Base-by-base conservation (phyloP, 2,329 filamentous ascomycete genomes). In the Phoma sp. region DNA sequence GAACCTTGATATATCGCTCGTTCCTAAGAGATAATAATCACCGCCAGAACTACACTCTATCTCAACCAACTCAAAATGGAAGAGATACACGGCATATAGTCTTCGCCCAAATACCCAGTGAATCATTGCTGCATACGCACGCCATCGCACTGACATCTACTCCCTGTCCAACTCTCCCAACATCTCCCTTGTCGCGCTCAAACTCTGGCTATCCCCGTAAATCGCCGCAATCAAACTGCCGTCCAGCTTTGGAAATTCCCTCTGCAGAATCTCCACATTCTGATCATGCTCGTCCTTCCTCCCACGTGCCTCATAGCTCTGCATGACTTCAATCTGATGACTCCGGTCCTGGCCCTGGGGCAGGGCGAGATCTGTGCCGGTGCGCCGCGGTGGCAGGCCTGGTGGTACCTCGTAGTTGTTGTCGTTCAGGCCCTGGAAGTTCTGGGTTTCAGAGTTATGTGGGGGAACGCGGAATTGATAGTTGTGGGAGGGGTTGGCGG, bases 241-340 rank as follows among this genome's bases (percentile, higher is more conserved):
- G 61, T 80, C 77, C n/a, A 79, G 62, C n/a, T 62, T 67, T 1
- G 77, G 77, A 47, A 78, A 80, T 64, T 80, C 77, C 14, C 71
- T 54, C 65, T 76, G 71, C 60, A 80, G 57, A 25, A 68, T 69
- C 54, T 73, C 77, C 20, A 78, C 74, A 53, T 79, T 76, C 18
- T 68, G 64, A 46, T 80, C 77, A 30, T 75, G 72, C 37, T 76
- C 68, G 23, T 68, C 68, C 69, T 64, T 76, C 57, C 50, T 59
- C 57, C 57, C 72, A 21, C 58, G 38, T 47, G 63, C 67, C 55
- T 75, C 71, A 32, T 75, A 76, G 49, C 67, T 72, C 69, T 79
- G 76, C 69, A 75, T 64, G 3, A 71, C 66, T 50, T 80, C 77
- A 38, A 78, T 74, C 50, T 79, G 75, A 60, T 79, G 77, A 33